A percentile compares a stretch with the other conserved stretches of the same genome.
Conservation (phyloP, 2,329 filamentous ascomycete genomes). For the Dothideomycetes sp. region DNA sequence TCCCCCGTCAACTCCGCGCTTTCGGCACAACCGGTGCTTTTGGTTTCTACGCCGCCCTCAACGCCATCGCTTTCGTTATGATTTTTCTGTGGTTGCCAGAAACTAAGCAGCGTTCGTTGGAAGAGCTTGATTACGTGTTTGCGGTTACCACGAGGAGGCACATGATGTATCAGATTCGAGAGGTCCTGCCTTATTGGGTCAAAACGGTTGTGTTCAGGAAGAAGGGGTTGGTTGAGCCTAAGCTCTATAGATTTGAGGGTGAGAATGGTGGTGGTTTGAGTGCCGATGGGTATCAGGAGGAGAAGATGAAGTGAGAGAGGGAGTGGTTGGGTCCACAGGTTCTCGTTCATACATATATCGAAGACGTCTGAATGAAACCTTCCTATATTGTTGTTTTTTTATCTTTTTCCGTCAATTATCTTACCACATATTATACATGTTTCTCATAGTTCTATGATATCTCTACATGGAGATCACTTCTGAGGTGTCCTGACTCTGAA, state of each 20-base stretch:
- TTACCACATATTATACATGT: too few relatives aligned
- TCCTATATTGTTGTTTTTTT: too few relatives aligned
- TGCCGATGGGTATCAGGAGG: background rate
- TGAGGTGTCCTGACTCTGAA: too few relatives aligned
- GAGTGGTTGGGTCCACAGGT: too few relatives aligned
- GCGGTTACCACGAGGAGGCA: constrained; percentile 38
- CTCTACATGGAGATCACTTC: too few relatives aligned
- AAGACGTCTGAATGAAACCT: too few relatives aligned
- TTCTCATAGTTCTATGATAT: too few relatives aligned
- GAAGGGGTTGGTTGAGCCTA: constrained; percentile 19
- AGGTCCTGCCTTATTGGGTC: constrained; percentile 39
- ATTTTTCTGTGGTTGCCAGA: constrained; percentile 52
- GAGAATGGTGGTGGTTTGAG: background rate
- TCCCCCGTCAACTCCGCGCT: constrained; percentile 38
- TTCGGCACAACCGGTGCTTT: constrained; percentile 48
- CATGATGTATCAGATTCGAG: constrained; percentile 25
- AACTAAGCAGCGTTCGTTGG: constrained; percentile 40
- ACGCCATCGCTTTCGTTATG: constrained; percentile 51
- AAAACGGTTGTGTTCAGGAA: constrained; percentile 34
- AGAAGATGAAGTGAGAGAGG: too few relatives aligned
- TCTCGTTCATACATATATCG: too few relatives aligned
- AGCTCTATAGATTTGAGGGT: constrained; percentile 12
- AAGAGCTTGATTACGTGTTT: constrained; percentile 44
- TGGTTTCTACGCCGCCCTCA: constrained; percentile 53
- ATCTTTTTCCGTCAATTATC: too few relatives aligned